Evolutionary conservation across 2,329 filamentous ascomycete species (phyloP), one percentile per base, ranked within the genome.

Genomic region (Leptographium wingfieldii): DNA sequence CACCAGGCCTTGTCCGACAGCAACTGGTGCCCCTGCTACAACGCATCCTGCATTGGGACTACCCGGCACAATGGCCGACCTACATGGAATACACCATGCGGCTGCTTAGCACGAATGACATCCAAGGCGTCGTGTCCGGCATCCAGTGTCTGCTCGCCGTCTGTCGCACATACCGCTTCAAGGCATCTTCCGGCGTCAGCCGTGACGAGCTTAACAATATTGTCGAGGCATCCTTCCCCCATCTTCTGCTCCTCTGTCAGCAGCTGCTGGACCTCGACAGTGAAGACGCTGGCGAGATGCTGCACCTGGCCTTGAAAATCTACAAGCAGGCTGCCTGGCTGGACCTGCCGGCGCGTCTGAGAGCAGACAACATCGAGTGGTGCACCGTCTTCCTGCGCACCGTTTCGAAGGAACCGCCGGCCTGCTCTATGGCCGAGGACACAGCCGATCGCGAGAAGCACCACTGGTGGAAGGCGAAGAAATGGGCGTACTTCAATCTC

Each of bases 381-480:
- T 97, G 92, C 73, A 92, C 92, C 29, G 82, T 99, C 62, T 97
- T 99, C 77, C 78, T 99, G 66, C 86, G 88, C 63, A 90, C 95
- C 57, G 88, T 97, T 43, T 86, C 87, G 66, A 97, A 97, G 74
- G 77, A 86, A 27, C 85, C 89, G 43, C 94, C 94, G 5, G 80
- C 87, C 60, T 84, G 80, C 66, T 87, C 92, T 43, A 85, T 97
- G 81, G 73, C 79, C 61, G 90, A 95, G 62, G 90, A 85, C 61
- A 76, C 87, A 58, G 85, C 90, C 61, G 92, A 97, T 69, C 84
- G 94, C 61, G 94, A 97, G 73, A 83, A 87, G 68, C 92, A 96
- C 71, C 91, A 96, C 73, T 99, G 94, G 92, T 99, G 92, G 92
- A 99, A 97, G 78, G 89, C 92, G 64, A 97, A 97, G 85, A 99